Base-by-base conservation (phyloP, 2,329 filamentous ascomycete genomes). In the Colletotrichum siamense region DNA sequence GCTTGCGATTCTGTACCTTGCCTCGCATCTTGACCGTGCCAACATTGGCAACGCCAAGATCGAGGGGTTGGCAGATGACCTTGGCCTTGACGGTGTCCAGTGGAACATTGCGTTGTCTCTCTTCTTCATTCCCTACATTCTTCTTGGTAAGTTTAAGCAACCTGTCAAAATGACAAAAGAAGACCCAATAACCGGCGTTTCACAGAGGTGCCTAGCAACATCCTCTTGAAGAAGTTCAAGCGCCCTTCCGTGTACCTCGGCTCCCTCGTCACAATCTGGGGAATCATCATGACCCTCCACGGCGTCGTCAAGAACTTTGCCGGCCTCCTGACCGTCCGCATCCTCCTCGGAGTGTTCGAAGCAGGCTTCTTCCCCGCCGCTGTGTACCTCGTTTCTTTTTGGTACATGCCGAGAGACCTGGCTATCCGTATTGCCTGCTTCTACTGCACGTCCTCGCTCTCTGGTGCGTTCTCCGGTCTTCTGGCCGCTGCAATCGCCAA, bases 41-140 rank as follows among this genome's bases (percentile, higher is more conserved):
- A 92, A 92, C 79, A 83, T 82, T 16, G 81, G 81, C 49, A 91
- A 91, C 81, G 88, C 90, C 13, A 90, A 90, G 82, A 89, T 91
- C 62, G 83, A 83, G 75, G 82, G 82, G 13, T 75, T 84, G 4
- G 79, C 79, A 63, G 67, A 87, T 52, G 79, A 82, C 64, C 73
- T 82, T 22, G 73, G 88, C 16, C 89, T 94, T 85, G 88, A 87
- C 0, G 84, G 88, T 16, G 86, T 87, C 24, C 87, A 93, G 81
- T 94, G 92, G 82, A 83, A 82, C 92, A 93, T 84, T 83, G 89
- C 65, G 81, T 87, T 69, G 83, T 89, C 78, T 16, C 69, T 76
- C 85, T 94, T 94, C 79, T 95, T 95, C 85, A 94, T 94, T 83
- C 87, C 94, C 26, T 93, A 80, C 44, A 85, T 92, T 0, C 83